Evolutionary conservation across 768 basidiomycete genomes (phyloP).

Genomic region (Hypsizygus marmoreus): DNA sequence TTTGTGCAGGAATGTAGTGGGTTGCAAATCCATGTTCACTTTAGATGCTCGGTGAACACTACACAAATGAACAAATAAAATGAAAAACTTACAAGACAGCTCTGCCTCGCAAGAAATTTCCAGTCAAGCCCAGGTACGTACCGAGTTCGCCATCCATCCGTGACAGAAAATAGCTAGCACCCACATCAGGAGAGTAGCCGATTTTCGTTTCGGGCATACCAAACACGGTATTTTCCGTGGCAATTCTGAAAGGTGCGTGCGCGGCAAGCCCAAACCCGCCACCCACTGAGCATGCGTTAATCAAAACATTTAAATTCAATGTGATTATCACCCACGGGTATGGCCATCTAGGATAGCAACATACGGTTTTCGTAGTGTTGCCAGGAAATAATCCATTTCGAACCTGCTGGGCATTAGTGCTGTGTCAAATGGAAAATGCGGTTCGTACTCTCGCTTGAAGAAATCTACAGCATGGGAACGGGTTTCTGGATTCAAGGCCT

Average conservation of each 20-base stretch:
- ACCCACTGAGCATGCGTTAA: constrained; percentile 63
- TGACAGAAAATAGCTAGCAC: constrained; percentile 86
- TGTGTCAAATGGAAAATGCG: constrained; percentile 14
- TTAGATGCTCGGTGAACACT: constrained; percentile 8
- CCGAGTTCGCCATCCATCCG: constrained; percentile 90
- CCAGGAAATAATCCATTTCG: constrained; percentile 75
- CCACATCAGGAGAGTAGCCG: constrained; percentile 91
- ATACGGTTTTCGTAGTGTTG: constrained; percentile 81
- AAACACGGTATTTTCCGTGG: constrained; percentile 88
- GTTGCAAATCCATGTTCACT: constrained; percentile 95
- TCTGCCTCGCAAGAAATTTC: constrained; percentile 69
- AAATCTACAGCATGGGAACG: constrained; percentile 74
- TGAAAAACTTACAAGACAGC: constrained; percentile 74
- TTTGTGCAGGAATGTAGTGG: constrained; percentile 82
- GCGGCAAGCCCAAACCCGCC: constrained; percentile 90
- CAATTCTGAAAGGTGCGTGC: constrained; percentile 86
- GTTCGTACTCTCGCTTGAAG: constrained; percentile 85
- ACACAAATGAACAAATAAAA: not conserved
- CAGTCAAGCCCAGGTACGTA: constrained; percentile 91
- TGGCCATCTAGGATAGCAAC: constrained; percentile 88
- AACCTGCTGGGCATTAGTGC: constrained; percentile 50
- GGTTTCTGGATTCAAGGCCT: constrained; percentile 52
- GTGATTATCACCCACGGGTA: constrained; percentile 65
- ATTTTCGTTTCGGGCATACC: constrained; percentile 98
- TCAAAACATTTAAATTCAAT: constrained; percentile 9